Evolutionary conservation across 768 basidiomycete genomes (phyloP), one percentile per base, ranked within the genome.

Genomic region (Myochromella boudieri): DNA sequence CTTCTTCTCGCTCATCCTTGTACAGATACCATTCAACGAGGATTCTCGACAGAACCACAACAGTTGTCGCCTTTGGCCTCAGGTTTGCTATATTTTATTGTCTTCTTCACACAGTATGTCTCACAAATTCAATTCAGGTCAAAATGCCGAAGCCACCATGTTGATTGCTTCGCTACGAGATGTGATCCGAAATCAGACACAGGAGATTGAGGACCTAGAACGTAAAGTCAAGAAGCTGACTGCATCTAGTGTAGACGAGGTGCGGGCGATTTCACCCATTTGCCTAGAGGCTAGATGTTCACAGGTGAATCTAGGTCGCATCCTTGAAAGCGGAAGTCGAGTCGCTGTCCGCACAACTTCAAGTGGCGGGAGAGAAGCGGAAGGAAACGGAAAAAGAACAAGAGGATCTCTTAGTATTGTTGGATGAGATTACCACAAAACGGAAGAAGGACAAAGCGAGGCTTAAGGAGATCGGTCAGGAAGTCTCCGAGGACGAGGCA

Each of bases 311-410:
- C n/a, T 22, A 84, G 82, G 45, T 75, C 33, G 60, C 70, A 7
- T 63, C 69, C 6, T 64, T 85, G 26, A 72, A 74, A 22, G 66
- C 59, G 6, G 76, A 80, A 56, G 59, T 86, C 6, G 57, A 68
- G 4, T 60, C 64, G 3, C 60, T 89, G 17, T 68, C 78, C 21
- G 56, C 62, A 11, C 65, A 81, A 44, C 62, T 91, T 6, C 63
- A 67, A 33, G 68, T 66, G 1, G 72, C 82, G 7, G 78, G 87
- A 54, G 76, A 74, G 45, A 87, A 85, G 61, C 77, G 80, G 39
- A 85, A 80, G 54, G 93, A 97, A 7, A 81, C 84, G 18, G 93
- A 97, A 65, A 95, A 94, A 67, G 95, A 99, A 64, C 95, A 97
- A 57, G 95, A 97, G 62, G 95, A 99, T 65, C 64, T 98, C 38